Evolutionary conservation across 1,139 yeast species (phyloP).

Genomic region (Blastobotrys malaysiensis): DNA sequence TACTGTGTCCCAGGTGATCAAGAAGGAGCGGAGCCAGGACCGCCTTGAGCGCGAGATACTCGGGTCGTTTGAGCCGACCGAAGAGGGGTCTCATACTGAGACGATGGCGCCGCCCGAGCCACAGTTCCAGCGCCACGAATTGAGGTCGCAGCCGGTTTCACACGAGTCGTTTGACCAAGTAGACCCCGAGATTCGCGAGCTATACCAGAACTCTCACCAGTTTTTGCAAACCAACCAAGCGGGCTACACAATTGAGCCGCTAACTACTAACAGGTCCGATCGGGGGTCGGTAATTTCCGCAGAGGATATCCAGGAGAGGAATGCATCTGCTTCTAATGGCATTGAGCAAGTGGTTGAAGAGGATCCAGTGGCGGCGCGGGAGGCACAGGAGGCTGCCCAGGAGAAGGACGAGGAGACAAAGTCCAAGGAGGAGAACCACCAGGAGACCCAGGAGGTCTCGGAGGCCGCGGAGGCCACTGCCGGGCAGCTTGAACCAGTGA

Average conservation of each 20-base stretch:
- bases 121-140: not conserved
- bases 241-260: conserved; percentile 22
- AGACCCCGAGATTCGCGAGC: conserved; percentile 30
- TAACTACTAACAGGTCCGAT: conserved; percentile 20
- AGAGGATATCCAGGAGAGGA: conserved; percentile 1
- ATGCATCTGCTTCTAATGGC: not conserved
- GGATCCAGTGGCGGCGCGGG: conserved; percentile 7
- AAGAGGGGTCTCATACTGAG: not conserved
- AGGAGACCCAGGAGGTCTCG: not conserved
- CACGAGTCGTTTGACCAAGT: conserved; percentile 4
- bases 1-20: not conserved
- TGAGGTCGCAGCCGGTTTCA: not conserved
- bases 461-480: not conserved
- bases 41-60: conserved; percentile 25
- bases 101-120: not conserved
- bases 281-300: conserved; percentile 2
- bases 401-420: not conserved
- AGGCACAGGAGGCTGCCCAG: conserved; percentile 4
- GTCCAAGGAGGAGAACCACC: not conserved
- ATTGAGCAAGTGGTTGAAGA: conserved; percentile 9
- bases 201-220: conserved; percentile 29
- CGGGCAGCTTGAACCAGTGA: not conserved
- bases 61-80: conserved; percentile 18
- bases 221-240: conserved; percentile 25
- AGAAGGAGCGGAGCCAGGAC: conserved; percentile 15